These are phyloP conservation scores for Astrocystis sublimbata DNA, from an alignment of 495 filamentous ascomycete species.

Conservation along the genomic window DNA sequence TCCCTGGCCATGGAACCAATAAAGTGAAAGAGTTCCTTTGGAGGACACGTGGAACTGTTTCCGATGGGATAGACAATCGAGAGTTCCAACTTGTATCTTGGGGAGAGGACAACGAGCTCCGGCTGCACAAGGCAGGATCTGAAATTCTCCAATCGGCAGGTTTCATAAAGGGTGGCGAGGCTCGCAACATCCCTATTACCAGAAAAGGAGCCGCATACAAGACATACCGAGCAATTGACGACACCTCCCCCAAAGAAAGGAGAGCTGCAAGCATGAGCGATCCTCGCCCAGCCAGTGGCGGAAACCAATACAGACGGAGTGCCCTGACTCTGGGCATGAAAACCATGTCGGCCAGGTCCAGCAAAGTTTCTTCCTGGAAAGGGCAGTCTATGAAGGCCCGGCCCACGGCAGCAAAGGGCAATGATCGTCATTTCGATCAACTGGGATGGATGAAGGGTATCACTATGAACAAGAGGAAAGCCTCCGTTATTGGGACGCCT, in stretches of 20 bases:
- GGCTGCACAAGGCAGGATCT: slow-evolving; percentile 71
- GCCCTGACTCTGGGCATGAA: slow-evolving; percentile 49
- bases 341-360: slow-evolving; percentile 37
- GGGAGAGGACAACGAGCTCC: slow-evolving; percentile 82
- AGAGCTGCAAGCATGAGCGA: slow-evolving; percentile 53
- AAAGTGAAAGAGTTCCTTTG: slow-evolving; percentile 94
- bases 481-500: slow-evolving; percentile 32
- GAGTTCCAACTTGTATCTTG: slow-evolving; percentile 95
- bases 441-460: slow-evolving; percentile 95
- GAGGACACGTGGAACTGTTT: slow-evolving; percentile 74
- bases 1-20: slow-evolving; percentile 75
- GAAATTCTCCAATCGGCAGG: slow-evolving; percentile 71
- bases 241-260: slow-evolving; percentile 47
- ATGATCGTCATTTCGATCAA: slow-evolving; percentile 59
- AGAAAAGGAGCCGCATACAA: slow-evolving; percentile 83
- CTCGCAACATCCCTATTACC: slow-evolving; percentile 69
- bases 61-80: slow-evolving; percentile 71
- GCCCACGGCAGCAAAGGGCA: slow-evolving; percentile 54
- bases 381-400: slow-evolving; percentile 66
- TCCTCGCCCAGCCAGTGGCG: slow-evolving; percentile 44
- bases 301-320: slow-evolving; percentile 40
- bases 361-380: slow-evolving; percentile 40
- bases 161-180: slow-evolving; percentile 66
- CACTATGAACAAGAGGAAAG: slow-evolving; percentile 68
- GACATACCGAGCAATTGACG: slow-evolving; percentile 69